These are phyloP conservation scores for Bruguiera gymnorhiza DNA, from an alignment of 345 rosid genomes.

Conservation along the genomic window DNA sequence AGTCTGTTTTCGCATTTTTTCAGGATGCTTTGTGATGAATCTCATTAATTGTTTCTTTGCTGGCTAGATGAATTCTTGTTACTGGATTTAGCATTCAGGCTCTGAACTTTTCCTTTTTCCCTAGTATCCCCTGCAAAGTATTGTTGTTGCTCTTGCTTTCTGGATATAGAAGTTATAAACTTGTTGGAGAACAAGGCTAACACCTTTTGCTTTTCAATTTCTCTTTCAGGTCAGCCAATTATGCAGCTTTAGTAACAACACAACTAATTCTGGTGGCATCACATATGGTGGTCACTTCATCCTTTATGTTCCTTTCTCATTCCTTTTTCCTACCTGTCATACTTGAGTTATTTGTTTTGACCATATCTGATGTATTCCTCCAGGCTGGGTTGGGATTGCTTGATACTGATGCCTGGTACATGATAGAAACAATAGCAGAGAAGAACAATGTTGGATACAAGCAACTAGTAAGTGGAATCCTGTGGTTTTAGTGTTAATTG, in stretches of 20 bases:
- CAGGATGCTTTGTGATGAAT: too few species aligned
- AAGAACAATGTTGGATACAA: slow-evolving; percentile 81
- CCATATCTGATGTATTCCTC: slow-evolving; percentile 22
- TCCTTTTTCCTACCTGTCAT: slow-evolving; percentile 1
- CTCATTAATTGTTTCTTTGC: too few species aligned
- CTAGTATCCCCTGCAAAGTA: too few species aligned
- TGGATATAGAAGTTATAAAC: neutral
- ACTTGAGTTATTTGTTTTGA: neutral
- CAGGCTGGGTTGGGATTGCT: slow-evolving; percentile 94
- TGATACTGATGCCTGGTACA: slow-evolving; percentile 89
- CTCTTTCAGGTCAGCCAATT: slow-evolving; percentile 64
- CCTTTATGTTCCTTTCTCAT: slow-evolving; percentile 18
- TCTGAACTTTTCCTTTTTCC: too few species aligned
- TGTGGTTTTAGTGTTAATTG: neutral
- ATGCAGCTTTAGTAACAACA: slow-evolving; percentile 77
- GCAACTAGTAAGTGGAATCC: slow-evolving; percentile 60
- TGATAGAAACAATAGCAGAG: slow-evolving; percentile 90
- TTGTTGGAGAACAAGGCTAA: neutral
- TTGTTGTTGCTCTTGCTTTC: neutral
- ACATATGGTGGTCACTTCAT: slow-evolving; percentile 63
- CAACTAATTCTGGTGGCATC: slow-evolving; percentile 81
- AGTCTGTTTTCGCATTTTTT: too few species aligned
- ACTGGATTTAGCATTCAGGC: too few species aligned
- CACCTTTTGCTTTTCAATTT: neutral
- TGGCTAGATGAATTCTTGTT: too few species aligned